Percentiles rank a stretch among this genome's conserved stretches.
Evolutionary conservation across 768 basidiomycete species (phyloP).

Genomic region (Amanita jacksonii): DNA sequence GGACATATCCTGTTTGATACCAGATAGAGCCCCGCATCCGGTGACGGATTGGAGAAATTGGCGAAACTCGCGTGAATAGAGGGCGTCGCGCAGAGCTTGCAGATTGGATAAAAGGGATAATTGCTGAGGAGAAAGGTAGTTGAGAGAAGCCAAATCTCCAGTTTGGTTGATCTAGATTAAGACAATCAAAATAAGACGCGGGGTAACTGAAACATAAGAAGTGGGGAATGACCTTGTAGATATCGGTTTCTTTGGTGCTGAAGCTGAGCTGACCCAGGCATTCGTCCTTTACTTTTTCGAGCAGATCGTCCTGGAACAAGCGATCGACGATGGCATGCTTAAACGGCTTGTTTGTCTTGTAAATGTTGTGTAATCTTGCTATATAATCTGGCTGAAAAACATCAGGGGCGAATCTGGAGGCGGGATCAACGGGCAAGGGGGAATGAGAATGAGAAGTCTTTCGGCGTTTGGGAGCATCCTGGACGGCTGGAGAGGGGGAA

Average conservation of each 20-base stretch:
- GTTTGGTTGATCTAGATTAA: slow-evolving; percentile 82
- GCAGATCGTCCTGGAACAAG: slow-evolving; percentile 76
- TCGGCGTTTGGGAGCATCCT: slow-evolving; percentile 17
- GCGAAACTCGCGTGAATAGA: slow-evolving; percentile 82
- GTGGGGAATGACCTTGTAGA: slow-evolving; percentile 68
- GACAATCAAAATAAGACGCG: slow-evolving; percentile 7
- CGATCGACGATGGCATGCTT: slow-evolving; percentile 74
- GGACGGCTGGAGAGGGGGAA: slow-evolving; percentile 29
- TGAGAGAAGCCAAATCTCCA: slow-evolving; percentile 89
- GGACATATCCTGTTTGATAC: slow-evolving; percentile 90
- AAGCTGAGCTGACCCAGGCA: slow-evolving; percentile 72
- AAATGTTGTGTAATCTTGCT: slow-evolving; percentile 43
- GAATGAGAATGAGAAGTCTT: slow-evolving; percentile 19
- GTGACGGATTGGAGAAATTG: slow-evolving; percentile 78
- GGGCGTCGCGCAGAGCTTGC: slow-evolving; percentile 76
- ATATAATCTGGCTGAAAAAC: slow-evolving; percentile 54
- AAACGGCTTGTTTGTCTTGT: slow-evolving; percentile 59
- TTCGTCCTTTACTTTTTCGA: slow-evolving; percentile 77
- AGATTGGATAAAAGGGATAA: slow-evolving; percentile 73
- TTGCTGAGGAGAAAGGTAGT: slow-evolving; percentile 72
- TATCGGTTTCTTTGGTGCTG: slow-evolving; percentile 94
- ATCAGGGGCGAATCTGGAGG: slow-evolving; percentile 36
- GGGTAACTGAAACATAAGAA: slow-evolving; percentile 1
- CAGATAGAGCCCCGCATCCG: slow-evolving; percentile 86
- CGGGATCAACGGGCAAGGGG: slow-evolving; percentile 24